A percentile compares a stretch with the other conserved stretches of the same genome.
Evolutionary conservation across 805 yeast species (phyloP).

Genomic region (Allodekkera sacchari): DNA sequence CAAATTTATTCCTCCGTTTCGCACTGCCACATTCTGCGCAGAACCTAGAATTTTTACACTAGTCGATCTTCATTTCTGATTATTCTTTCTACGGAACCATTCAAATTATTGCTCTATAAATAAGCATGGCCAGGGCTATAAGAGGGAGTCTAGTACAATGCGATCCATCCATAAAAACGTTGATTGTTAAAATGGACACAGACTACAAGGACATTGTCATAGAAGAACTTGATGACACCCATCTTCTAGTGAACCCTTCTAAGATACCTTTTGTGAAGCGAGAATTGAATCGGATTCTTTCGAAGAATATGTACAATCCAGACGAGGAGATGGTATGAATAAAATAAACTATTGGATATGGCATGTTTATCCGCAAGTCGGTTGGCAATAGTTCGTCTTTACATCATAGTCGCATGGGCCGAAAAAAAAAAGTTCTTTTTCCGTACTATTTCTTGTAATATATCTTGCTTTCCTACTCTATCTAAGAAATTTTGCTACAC

Average conservation of each 20-base stretch:
- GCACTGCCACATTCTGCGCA: not conserved
- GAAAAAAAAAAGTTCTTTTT: too few relatives aligned
- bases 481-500: too few relatives aligned
- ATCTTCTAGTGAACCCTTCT: slow-evolving; percentile 69
- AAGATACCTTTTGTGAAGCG: slow-evolving; percentile 68
- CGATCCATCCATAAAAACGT: slow-evolving; percentile 89
- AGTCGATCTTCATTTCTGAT: too few relatives aligned
- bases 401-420: slow-evolving; percentile 9
- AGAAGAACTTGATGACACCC: slow-evolving; percentile 90
- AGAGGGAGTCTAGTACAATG: slow-evolving; percentile 46
- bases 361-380: too few relatives aligned
- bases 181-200: slow-evolving; percentile 76
- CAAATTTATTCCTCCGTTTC: not conserved
- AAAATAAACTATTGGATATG: too few relatives aligned
- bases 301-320: slow-evolving; percentile 82
- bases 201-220: slow-evolving; percentile 57
- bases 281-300: slow-evolving; percentile 66
- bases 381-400: too few relatives aligned
- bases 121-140: slow-evolving; percentile 42
- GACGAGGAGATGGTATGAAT: slow-evolving; percentile 49
- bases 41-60: not conserved
- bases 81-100: not conserved
- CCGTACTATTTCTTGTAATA: too few relatives aligned
- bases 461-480: too few relatives aligned
- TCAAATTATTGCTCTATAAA: not conserved